Evolutionary conservation across 371 early-diverging fungal genomes (phyloP), one percentile per base, ranked within the genome.

Genomic region (Mucor indicus): DNA sequence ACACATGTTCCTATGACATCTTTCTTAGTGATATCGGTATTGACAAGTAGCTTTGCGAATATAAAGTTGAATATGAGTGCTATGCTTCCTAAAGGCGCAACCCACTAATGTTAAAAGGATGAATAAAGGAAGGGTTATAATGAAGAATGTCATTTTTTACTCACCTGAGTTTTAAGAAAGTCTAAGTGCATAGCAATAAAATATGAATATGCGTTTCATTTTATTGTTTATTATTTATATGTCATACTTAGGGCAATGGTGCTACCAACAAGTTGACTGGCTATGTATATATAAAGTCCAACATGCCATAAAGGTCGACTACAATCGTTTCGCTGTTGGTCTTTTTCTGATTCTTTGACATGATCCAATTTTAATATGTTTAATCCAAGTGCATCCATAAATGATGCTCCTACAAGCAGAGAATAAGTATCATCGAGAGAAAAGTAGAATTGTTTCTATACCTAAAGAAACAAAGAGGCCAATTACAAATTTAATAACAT

Each of bases 31-130:
- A 86, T 86, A 23, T 72, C 72, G 4, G 84, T 83, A 31, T 80
- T 81, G 10, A 86, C 86, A 25, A 86, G 63, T 44, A 81, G 67
- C 64, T 80, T 79, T 29, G 86, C 86, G 60, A 86, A 82, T 13
- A 86, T 49, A 56, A 84, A 84, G 56, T 86, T 86, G 59, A 82
- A 84, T 47, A 86, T 83, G 20, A 86, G 64, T 8, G 86, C 81
- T 17, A 81, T 74, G 31, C 84, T 78, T 16, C 83, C 83, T 31
- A 86, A 59, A 20, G 86, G 84, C 33, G 86, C 86, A 24, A 84
- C 85, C 84, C 84, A 83, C 66, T 72, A n/a, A n/a, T n/a, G n/a
- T n/a, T n/a, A n/a, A n/a, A n/a, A n/a, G n/a, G n/a, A n/a, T n/a
- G n/a, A n/a, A n/a, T n/a, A n/a, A n/a, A n/a, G n/a, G n/a, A 8